Percentiles rank a stretch among this genome's conserved stretches.
These are phyloP conservation scores for Pseudocercospora crystallina DNA, from an alignment of 2,329 filamentous ascomycete genomes.

Conservation along the genomic window DNA sequence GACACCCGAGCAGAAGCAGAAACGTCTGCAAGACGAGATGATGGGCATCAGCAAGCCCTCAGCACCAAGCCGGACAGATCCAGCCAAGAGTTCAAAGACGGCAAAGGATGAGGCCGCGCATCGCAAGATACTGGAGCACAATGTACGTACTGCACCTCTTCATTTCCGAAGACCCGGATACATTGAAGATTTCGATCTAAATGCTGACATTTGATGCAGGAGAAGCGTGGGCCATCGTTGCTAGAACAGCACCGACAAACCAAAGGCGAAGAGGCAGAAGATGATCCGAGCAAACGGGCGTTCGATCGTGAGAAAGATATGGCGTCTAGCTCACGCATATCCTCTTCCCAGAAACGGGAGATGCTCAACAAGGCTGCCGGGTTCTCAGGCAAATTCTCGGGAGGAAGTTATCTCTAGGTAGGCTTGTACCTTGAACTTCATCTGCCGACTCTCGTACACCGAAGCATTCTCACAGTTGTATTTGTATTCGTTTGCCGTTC, in stretches of 20 bases:
- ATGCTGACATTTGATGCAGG: slow-evolving; percentile 33
- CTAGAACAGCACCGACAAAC: slow-evolving; percentile 49
- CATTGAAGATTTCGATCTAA: background rate
- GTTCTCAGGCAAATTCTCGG: slow-evolving; percentile 78
- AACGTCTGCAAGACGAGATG: slow-evolving; percentile 76
- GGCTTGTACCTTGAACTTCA: no score
- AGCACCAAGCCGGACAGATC: slow-evolving; percentile 21
- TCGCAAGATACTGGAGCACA: slow-evolving; percentile 58
- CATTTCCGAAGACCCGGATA: background rate
- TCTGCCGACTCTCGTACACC: no score
- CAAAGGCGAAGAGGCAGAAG: slow-evolving; percentile 57
- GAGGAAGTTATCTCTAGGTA: slow-evolving; percentile 59
- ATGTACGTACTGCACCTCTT: slow-evolving; percentile 56
- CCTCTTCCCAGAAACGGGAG: slow-evolving; percentile 69
- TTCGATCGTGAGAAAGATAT: slow-evolving; percentile 97
- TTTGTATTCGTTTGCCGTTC: no score
- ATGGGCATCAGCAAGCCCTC: slow-evolving; percentile 64
- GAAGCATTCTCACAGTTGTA: no score
- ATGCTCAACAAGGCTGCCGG: slow-evolving; percentile 76
- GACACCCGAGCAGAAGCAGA: slow-evolving; percentile 82
- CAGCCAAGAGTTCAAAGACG: slow-evolving; percentile 12
- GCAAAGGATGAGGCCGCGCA: slow-evolving; percentile 22
- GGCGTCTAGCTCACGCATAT: slow-evolving; percentile 68
- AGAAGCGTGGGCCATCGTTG: slow-evolving; percentile 46
- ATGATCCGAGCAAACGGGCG: slow-evolving; percentile 83